A percentile compares a stretch with the other conserved stretches of the same genome.
Evolutionary conservation across 192 early-diverging fungal genomes (phyloP).

Genomic region (Umbelopsis vinacea): DNA sequence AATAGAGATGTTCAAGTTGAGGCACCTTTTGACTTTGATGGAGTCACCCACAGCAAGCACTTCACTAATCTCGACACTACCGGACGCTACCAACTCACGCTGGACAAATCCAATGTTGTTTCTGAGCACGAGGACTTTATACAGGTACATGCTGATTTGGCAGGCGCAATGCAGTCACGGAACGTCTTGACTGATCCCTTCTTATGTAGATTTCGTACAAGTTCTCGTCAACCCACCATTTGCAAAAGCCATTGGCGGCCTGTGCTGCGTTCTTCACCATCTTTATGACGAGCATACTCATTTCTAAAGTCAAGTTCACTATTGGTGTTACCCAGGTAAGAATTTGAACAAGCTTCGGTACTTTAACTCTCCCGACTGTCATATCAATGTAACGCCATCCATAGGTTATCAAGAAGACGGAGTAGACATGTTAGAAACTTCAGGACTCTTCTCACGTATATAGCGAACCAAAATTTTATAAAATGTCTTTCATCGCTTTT

Average conservation of each 20-base stretch:
- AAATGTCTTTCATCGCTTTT: neutral
- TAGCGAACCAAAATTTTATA: neutral
- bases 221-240: slow-evolving; percentile 44
- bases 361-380: neutral
- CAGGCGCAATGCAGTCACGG: neutral
- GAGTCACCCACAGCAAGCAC: slow-evolving; percentile 49
- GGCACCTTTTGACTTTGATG: slow-evolving; percentile 66
- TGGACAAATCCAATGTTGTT: slow-evolving; percentile 75
- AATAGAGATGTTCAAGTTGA: slow-evolving; percentile 69
- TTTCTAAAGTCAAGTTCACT: slow-evolving; percentile 61
- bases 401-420: neutral
- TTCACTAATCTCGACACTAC: slow-evolving; percentile 91
- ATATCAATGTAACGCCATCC: neutral
- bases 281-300: slow-evolving; percentile 59
- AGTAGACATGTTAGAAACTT: slow-evolving; percentile 8
- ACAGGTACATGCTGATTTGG: slow-evolving; percentile 28
- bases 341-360: neutral
- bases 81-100: slow-evolving; percentile 80
- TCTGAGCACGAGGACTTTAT: slow-evolving; percentile 62
- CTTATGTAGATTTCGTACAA: slow-evolving; percentile 55
- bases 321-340: slow-evolving; percentile 48
- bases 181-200: neutral
- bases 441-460: neutral
- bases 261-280: slow-evolving; percentile 52
- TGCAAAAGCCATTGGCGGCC: slow-evolving; percentile 68